Conservation (phyloP, 805 yeast genomes). For the Candida insectorum region DNA sequence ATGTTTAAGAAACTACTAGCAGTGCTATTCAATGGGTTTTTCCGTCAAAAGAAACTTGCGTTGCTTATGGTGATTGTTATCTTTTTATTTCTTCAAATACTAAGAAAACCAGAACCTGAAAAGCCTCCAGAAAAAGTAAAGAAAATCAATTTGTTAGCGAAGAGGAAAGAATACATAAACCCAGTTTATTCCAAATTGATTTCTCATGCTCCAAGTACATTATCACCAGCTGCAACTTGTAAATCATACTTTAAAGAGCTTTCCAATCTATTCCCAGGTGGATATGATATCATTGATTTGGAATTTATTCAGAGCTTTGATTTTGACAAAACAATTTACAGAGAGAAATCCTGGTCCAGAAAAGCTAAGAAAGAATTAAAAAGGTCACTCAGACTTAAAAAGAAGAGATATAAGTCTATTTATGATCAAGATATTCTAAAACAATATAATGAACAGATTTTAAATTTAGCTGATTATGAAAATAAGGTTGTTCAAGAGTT, state of each 20-base stretch:
- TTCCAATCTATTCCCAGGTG: constrained; percentile 6
- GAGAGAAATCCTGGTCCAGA: constrained; percentile 24
- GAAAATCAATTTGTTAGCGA: constrained; percentile 8
- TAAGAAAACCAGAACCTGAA: neutral
- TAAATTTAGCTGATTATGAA: constrained; percentile 15
- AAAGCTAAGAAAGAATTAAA: constrained; percentile 15
- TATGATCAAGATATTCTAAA: constrained; percentile 12
- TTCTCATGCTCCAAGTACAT: neutral
- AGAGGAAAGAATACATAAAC: constrained; percentile 13
- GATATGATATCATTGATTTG: constrained; percentile 8
- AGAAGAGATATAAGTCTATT: constrained; percentile 7
- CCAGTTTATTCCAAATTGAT: constrained; percentile 16
- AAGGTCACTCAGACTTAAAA: constrained; percentile 12
- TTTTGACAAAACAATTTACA: constrained; percentile 20
- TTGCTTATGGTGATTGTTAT: neutral
- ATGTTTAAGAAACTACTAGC: too few species aligned
- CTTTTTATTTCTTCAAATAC: neutral
- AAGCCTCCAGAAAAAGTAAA: neutral
- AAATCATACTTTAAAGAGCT: constrained; percentile 15
- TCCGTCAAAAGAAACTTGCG: constrained; percentile 1
- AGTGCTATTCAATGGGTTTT: neutral
- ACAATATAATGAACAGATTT: constrained; percentile 6
- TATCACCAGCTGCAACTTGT: constrained; percentile 11
- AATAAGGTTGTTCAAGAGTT: constrained; percentile 15
- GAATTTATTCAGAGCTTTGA: constrained; percentile 8